These are phyloP conservation scores for Leccinum disarticulatum DNA, from an alignment of 768 basidiomycete genomes.

Conservation along the genomic window DNA sequence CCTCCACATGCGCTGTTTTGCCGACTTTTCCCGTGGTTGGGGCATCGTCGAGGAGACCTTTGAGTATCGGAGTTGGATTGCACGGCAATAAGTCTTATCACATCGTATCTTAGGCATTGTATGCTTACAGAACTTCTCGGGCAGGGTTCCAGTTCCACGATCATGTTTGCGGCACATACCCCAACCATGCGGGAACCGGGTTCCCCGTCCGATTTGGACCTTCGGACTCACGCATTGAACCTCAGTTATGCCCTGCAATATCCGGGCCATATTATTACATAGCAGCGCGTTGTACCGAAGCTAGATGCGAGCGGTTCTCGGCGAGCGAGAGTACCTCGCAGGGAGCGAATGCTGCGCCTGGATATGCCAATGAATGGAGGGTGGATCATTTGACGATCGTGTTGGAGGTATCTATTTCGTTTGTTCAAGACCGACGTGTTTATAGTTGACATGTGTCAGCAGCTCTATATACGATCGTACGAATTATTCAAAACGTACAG, in stretches of 20 bases:
- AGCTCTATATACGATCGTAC: conserved; percentile 81
- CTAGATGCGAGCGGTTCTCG: conserved; percentile 45
- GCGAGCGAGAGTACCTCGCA: no score
- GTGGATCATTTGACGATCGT: no score
- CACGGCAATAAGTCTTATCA: conserved; percentile 69
- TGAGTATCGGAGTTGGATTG: conserved; percentile 97
- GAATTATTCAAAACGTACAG: conserved; percentile 44
- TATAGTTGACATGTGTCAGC: conserved; percentile 5
- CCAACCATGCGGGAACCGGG: no score
- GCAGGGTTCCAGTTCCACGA: conserved; percentile 37
- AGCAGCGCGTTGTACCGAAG: conserved; percentile 83
- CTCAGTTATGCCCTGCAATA: no score
- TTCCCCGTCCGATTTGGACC: no score
- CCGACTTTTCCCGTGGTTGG: conserved; percentile 84
- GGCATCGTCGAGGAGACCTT: conserved; percentile 96
- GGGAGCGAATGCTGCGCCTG: no score
- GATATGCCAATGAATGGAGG: no score
- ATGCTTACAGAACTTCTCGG: no score
- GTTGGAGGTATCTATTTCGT: no score
- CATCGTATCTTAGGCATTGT: no score
- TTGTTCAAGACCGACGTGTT: background rate
- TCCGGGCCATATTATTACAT: conserved; percentile 20
- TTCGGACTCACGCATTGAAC: no score
- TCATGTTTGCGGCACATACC: conserved; percentile 42
- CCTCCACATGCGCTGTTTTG: conserved; percentile 72